These are phyloP conservation scores for Linum lewisii DNA, from an alignment of 345 rosid genomes.

Conservation along the genomic window DNA sequence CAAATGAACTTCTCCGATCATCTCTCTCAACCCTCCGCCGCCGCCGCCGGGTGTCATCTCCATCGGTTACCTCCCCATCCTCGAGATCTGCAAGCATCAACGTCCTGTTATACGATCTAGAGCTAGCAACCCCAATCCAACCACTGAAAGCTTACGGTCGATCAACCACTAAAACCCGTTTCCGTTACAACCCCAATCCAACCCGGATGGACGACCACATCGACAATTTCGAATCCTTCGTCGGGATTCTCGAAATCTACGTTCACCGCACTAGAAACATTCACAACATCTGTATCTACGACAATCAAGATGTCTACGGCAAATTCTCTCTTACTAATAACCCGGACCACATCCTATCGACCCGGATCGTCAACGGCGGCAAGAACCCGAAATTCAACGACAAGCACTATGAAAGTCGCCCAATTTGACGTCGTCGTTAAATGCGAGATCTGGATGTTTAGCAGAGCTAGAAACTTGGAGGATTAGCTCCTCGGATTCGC, in stretches of 20 bases:
- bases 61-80: no score
- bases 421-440: constrained; percentile 71
- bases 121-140: no score
- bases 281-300: constrained; percentile 94
- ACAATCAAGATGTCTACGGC: constrained; percentile 90
- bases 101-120: no score
- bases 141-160: constrained; percentile 14
- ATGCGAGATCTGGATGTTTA: constrained; percentile 98
- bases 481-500: constrained; percentile 91
- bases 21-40: no score
- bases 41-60: no score
- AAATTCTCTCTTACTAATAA: constrained; percentile 86
- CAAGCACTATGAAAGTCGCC: constrained; percentile 34
- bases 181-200: constrained; percentile 29
- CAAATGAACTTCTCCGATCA: no score
- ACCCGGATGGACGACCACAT: constrained; percentile 20
- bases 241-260: constrained; percentile 57
- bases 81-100: no score
- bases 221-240: no score
- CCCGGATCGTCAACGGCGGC: constrained; percentile 70
- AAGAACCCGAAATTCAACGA: constrained; percentile 85
- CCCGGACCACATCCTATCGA: constrained; percentile 78
- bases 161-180: constrained; percentile 40
- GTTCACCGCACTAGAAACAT: constrained; percentile 91
- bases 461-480: constrained; percentile 78